Base-by-base conservation (phyloP, 192 early-diverging fungal genomes). In the Podila verticillata region DNA sequence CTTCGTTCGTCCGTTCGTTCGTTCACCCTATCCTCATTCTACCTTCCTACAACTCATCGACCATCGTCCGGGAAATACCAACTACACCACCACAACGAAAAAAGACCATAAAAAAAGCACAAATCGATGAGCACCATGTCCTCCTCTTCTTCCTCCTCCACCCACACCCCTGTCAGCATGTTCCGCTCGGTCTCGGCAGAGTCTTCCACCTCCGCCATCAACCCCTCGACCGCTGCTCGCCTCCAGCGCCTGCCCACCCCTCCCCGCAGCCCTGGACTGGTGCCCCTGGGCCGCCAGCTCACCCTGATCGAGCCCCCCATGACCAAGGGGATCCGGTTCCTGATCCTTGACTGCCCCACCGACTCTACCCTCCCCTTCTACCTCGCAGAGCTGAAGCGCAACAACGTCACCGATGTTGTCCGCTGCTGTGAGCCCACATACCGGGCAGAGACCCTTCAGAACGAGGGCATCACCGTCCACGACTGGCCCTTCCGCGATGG, bases 401-500 rank as follows among this genome's bases (percentile, higher is more conserved):
- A 88, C 65, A 86, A 89, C 66, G 93, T 95, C 15, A 92, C 89
- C 12, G 93, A 96, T 58, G 93, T 96, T 39, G 93, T 96, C 24
- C 88, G 95, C 24, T 93, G 92, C 26, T 95, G 95, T 73, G 93
- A 96, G 64, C 92, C 95, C 13, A 94, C 95, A 13, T 96, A 96
- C 72, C 69, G 89, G 22, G 87, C 82, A 29, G 89, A 84, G 20
- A 82, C 84, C 5, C 73, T 94, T 26, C 83, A 83, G 49, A 82
- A 72, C 51, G 81, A 89, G 34, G 88, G 87, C 19, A 93, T 96
- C 64, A 61, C 84, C 64, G 89, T 94, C 2, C 91, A 94, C 69
- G 88, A 97, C 73, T 87, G 92, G 89, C 91, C 95, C 10, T 97
- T 96, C 87, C 91, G 93, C 65, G 96, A 97, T 75, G 96, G 96